Percentiles rank a stretch among this genome's conserved stretches.
phyloP scores from a whole-genome alignment of 2,329 filamentous ascomycete species.

The Colletotrichum sp. region DNA sequence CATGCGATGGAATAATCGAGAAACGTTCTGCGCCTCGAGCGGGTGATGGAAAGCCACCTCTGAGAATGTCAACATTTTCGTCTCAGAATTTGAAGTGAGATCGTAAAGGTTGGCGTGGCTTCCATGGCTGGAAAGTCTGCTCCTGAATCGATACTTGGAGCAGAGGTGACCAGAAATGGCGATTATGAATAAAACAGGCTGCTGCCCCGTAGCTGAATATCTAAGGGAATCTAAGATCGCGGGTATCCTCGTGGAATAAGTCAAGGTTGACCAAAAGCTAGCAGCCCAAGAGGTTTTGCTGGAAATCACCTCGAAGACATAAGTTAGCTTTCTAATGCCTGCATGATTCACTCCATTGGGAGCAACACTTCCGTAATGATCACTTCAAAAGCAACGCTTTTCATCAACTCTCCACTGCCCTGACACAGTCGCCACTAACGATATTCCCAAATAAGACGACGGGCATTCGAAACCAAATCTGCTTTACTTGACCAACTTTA shows the following conservation, averaged over 20 bases:
- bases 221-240: too few relatives aligned
- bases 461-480: fast-evolving
- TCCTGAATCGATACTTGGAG: fast-evolving
- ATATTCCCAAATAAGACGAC: fast-evolving
- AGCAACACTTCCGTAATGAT: not conserved
- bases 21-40: not conserved
- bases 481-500: not conserved
- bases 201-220: too few relatives aligned
- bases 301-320: not conserved
- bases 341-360: not conserved
- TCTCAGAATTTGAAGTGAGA: not conserved
- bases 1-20: not conserved
- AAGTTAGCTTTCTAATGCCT: not conserved
- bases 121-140: not conserved
- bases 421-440: not conserved
- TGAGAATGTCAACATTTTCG: not conserved
- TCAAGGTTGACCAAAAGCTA: too few relatives aligned
- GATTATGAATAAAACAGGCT: fast-evolving
- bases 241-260: too few relatives aligned
- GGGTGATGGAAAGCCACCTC: not conserved
- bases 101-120: fast-evolving
- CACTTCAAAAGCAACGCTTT: not conserved
- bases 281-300: too few relatives aligned
- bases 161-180: fast-evolving
- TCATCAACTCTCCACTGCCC: fast-evolving